Conservation (phyloP, 768 basidiomycete genomes). For the Phylloporus sp. region DNA sequence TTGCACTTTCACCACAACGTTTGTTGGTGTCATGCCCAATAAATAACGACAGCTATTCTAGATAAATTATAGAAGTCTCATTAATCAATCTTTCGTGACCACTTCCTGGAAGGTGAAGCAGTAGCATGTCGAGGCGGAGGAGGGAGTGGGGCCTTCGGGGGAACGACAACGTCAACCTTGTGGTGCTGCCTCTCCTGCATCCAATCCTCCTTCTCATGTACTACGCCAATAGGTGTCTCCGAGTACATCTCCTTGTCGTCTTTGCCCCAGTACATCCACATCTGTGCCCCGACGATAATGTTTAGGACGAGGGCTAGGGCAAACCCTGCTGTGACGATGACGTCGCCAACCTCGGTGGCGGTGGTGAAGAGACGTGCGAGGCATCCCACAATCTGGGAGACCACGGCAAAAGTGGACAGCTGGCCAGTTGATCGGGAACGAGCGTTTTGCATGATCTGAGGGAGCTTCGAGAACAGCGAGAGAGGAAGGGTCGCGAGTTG, state of each 20-base stretch:
- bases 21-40: slow-evolving; percentile 10
- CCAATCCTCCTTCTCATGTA: slow-evolving; percentile 30
- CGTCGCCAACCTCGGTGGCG: slow-evolving; percentile 81
- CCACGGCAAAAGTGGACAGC: slow-evolving; percentile 88
- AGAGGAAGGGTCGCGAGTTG: slow-evolving; percentile 89
- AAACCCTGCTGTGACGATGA: slow-evolving; percentile 78
- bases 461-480: slow-evolving; percentile 88
- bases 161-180: slow-evolving; percentile 43
- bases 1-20: neutral
- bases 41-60: slow-evolving; percentile 14
- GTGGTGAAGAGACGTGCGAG: slow-evolving; percentile 93
- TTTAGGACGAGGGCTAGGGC: slow-evolving; percentile 80
- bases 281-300: slow-evolving; percentile 74
- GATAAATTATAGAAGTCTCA: slow-evolving; percentile 21
- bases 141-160: slow-evolving; percentile 40
- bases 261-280: slow-evolving; percentile 81
- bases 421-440: slow-evolving; percentile 81
- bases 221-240: slow-evolving; percentile 14
- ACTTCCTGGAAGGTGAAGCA: slow-evolving; percentile 55
- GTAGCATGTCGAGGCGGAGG: slow-evolving; percentile 38
- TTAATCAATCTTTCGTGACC: slow-evolving; percentile 73
- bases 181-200: slow-evolving; percentile 21
- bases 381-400: slow-evolving; percentile 85
- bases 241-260: slow-evolving; percentile 34
- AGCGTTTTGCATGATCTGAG: slow-evolving; percentile 85